A percentile compares a stretch with the other conserved stretches of the same genome.
phyloP scores from a whole-genome alignment of 139 green algal genomes.

The Axilococcus clingmanii region DNA sequence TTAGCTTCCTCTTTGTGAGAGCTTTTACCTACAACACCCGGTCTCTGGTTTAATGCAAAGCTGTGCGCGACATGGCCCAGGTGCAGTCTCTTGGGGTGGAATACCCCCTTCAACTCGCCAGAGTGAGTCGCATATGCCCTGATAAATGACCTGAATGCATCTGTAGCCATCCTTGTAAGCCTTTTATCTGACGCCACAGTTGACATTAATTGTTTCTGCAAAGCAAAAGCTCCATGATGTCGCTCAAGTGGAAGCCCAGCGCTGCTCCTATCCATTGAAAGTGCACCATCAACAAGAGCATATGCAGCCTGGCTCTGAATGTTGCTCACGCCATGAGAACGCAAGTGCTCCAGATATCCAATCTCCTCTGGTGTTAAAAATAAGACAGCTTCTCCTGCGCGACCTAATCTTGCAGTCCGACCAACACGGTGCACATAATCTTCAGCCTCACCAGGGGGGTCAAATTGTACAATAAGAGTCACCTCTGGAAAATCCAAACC shows the following conservation, averaged over 20 bases:
- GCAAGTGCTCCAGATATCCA: conserved; percentile 68
- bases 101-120: conserved; percentile 57
- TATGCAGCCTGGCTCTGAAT: conserved; percentile 5
- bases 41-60: conserved; percentile 63
- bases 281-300: conserved; percentile 11
- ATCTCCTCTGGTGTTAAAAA: conserved; percentile 77
- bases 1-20: conserved; percentile 29
- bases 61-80: conserved; percentile 84
- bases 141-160: conserved; percentile 79
- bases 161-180: conserved; percentile 37
- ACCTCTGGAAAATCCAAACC: conserved; percentile 90
- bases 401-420: conserved; percentile 78
- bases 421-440: conserved; percentile 85
- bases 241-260: conserved; percentile 17
- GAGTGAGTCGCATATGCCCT: conserved; percentile 77
- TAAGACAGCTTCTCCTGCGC: conserved; percentile 66
- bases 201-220: conserved; percentile 31
- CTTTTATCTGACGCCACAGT: conserved; percentile 26
- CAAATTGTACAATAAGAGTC: conserved; percentile 84
- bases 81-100: conserved; percentile 82
- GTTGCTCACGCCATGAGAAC: conserved; percentile 24
- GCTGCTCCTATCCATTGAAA: conserved; percentile 3
- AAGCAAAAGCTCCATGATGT: conserved; percentile 20
- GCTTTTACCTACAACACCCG: conserved; percentile 33
- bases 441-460: conserved; percentile 69